Conservation (phyloP, 2,329 filamentous ascomycete species). For the Xylariaceae sp. region DNA sequence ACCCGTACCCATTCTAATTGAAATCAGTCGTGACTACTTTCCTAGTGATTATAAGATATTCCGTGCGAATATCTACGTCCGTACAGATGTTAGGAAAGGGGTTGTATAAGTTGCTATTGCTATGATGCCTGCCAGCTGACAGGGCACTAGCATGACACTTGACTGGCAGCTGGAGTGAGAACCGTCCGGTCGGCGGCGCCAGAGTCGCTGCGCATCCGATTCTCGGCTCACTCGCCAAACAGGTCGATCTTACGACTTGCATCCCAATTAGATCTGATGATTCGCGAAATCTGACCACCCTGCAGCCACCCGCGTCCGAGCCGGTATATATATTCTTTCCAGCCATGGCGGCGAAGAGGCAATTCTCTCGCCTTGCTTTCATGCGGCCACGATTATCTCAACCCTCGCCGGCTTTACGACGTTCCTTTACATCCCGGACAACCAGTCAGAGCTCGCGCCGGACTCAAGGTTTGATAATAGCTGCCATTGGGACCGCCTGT, state of each 20-base stretch:
- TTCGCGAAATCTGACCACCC: background rate
- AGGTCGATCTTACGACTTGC: background rate
- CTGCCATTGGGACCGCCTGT: slow-evolving; percentile 19
- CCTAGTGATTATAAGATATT: no score
- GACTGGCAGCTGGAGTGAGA: background rate
- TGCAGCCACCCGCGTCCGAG: background rate
- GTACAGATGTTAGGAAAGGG: no score
- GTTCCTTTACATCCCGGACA: slow-evolving; percentile 23
- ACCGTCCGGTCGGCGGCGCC: background rate
- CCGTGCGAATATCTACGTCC: no score
- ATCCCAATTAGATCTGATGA: background rate
- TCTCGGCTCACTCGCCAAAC: background rate
- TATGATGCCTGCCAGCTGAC: background rate
- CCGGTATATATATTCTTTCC: background rate
- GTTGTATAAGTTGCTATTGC: no score
- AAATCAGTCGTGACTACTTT: no score
- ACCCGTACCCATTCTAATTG: no score
- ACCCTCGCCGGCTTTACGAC: slow-evolving; percentile 20
- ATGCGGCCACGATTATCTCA: slow-evolving; percentile 23
- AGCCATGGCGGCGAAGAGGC: slow-evolving; percentile 29
- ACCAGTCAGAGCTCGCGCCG: slow-evolving; percentile 20
- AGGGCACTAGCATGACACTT: background rate
- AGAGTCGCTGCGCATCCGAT: background rate
- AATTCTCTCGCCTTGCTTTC: slow-evolving; percentile 23
- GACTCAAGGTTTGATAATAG: slow-evolving; percentile 19